Evolutionary conservation across 495 filamentous ascomycete species (phyloP), one percentile per base, ranked within the genome.

Genomic region (Penicillium argentinense): DNA sequence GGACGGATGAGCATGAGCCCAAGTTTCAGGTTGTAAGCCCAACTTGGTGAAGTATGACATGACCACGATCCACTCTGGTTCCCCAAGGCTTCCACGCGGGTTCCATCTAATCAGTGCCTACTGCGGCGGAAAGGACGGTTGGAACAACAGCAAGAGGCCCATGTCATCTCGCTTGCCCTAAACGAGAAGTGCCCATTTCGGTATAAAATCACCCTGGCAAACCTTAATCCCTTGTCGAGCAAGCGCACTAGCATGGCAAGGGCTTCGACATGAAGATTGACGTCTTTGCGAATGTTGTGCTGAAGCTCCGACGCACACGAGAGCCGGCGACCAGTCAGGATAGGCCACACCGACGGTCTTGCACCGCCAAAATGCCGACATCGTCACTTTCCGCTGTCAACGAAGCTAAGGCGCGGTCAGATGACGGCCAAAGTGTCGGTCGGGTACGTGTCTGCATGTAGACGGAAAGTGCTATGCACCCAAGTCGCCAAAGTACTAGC

Each of bases 241-340:
- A 36, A 18, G 17, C 33, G 33, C 33, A 36, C 33, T 11, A 18
- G n/a, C 33, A 11, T 19, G 33, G 33, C 33, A 36, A 7, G 9
- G 12, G 33, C 33, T 19, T 18, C 4, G 39, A 39, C 17, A 19
- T 36, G 33, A 18, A 11, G 33, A 36, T 18, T 36, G 33, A 36
- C 14, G 33, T 19, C 11, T 22, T 5, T 29, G 19, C 49, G 38
- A 52, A 42, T 52, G 36, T 42, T 30, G 43, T 25, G 43, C 30
- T 38, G 42, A 52, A 37, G 29, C 14, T 45, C 36, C 42, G 38
- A 52, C 29, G 49, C 37, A 44, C 34, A 29, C 32, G 17, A 34
- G 26, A 21, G 23, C 17, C 27, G 7, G 9, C 16, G 33, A 1
- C 28, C 33, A 21, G 33, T 36, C 16, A 21, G 17, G 18, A 32